Evolutionary conservation across 306 rosid species (phyloP), one percentile per base, ranked within the genome.

Genomic region (Castanopsis chinensis): DNA sequence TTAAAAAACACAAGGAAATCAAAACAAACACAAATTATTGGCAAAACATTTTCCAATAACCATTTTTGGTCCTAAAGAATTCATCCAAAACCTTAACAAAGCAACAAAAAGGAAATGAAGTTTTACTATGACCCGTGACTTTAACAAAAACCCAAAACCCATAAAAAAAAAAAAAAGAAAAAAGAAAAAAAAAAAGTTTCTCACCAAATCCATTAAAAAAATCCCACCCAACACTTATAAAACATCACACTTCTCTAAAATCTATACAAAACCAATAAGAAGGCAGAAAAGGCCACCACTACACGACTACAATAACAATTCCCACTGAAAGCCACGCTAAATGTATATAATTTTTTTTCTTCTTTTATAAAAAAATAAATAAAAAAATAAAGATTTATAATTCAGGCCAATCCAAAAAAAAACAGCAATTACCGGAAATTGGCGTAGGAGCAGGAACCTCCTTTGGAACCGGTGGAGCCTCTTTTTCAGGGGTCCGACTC

Each of bases 391-490:
- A 35, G 11, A n/a, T 68, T 33, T 21, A 35, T 27, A 59, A 12
- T 23, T 12, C 67, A 4, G 28, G 30, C 52, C 72, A 18, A 43
- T 21, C 43, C 33, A 5, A 45, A 71, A 27, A 2, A 14, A 14
- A 37, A 49, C 15, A 10, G 53, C 15, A 49, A 10, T 76, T 73
- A 91, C 97, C 95, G 77, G 98, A 90, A 79, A 94, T 86, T 43
- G 97, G 97, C 79, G 76, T 73, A 73, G 92, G 89, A n/a, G 85
- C 88, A 12, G 91, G 86, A 72, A 89, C 84, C 23, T 74, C 83
- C 84, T 84, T 88, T 61, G 79, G 55, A n/a, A 30, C 60, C 32
- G 59, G 17, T 49, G 53, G 53, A 49, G 53, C 82, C 45, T 88
- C 90, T 86, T 87, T 83, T 13, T 68, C 82, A 25, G 92, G 90